Base-by-base conservation (phyloP, 179 eudicot genomes). In the Dionaea muscipula region DNA sequence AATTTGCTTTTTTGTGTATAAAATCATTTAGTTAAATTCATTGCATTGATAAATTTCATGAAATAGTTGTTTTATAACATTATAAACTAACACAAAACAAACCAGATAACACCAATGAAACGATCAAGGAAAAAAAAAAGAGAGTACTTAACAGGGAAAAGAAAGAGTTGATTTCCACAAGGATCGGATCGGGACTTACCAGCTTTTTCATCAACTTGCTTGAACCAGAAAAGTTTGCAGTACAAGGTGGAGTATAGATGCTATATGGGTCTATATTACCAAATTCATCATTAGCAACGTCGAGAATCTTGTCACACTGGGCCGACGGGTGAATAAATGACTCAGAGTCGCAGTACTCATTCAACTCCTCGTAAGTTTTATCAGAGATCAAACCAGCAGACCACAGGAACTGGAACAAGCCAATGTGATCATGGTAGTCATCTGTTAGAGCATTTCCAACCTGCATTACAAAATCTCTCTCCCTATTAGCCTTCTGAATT, bases 371-470 rank as follows among this genome's bases (percentile, higher is more conserved):
- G 78, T 70, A 84, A 11, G 94, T 87, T 76, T 84, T 83, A 35
- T 82, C 94, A 31, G 98, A 91, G 55, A 91, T 82, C 80, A 91
- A 54, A 61, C 98, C 98, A 67, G 85, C 73, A 39, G 98, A 68
- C 98, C 98, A 91, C 94, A 87, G 66, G 60, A 84, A 91, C 56
- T 91, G 82, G 71, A 78, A 91, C 23, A 82, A 22, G 51, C 98
- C 98, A 61, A 76, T 62, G 61, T 82, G 84, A 62, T 86, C 98
- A 52, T 72, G 73, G 56, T 51, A 77, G 65, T 91, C 95, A 74
- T 91, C 94, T 7, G 79, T 84, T 60, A 86, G 55, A 54, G 94
- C 98, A 73, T 91, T 91, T 68, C 98, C 98, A 22, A 91, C 98
- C 98, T 91, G 75, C 53, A 67, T 53, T 16, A 31, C 10, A 20